phyloP scores from a whole-genome alignment of 495 filamentous ascomycete species.

The Platismatia glauca region DNA sequence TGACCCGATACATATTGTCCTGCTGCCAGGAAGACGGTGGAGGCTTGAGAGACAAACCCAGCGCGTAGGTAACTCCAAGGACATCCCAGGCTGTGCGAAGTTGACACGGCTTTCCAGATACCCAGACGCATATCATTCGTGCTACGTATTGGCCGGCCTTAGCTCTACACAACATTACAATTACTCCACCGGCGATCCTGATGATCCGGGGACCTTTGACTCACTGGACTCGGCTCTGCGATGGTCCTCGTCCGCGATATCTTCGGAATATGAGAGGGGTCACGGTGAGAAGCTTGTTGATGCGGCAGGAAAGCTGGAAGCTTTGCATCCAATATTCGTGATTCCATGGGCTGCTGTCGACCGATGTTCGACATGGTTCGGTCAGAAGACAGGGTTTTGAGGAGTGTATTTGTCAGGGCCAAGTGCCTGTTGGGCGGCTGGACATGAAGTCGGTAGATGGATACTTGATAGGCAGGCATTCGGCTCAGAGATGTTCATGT shows the following conservation, averaged over 20 bases:
- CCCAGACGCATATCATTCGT: constrained; percentile 84
- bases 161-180: constrained; percentile 73
- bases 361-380: constrained; percentile 54
- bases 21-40: constrained; percentile 76
- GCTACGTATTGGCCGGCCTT: constrained; percentile 80
- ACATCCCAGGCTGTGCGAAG: not conserved
- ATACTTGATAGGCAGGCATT: not conserved
- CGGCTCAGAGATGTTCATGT: not conserved
- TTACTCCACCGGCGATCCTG: constrained; percentile 44
- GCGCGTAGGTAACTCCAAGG: constrained; percentile 53
- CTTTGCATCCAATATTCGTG: constrained; percentile 76
- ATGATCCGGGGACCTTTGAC: constrained; percentile 24
- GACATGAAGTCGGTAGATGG: constrained; percentile 1
- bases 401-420: not conserved
- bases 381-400: constrained; percentile 46
- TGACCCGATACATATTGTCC: constrained; percentile 77
- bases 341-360: constrained; percentile 64
- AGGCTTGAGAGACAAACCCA: constrained; percentile 88
- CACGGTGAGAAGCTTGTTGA: constrained; percentile 38
- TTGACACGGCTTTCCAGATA: constrained; percentile 38
- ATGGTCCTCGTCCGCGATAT: constrained; percentile 49
- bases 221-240: constrained; percentile 49
- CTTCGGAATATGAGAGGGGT: constrained; percentile 37
- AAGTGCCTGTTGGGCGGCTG: not conserved
- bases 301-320: constrained; percentile 38